phyloP scores from a whole-genome alignment of 768 basidiomycete species.

The Kondoa malvinella region DNA sequence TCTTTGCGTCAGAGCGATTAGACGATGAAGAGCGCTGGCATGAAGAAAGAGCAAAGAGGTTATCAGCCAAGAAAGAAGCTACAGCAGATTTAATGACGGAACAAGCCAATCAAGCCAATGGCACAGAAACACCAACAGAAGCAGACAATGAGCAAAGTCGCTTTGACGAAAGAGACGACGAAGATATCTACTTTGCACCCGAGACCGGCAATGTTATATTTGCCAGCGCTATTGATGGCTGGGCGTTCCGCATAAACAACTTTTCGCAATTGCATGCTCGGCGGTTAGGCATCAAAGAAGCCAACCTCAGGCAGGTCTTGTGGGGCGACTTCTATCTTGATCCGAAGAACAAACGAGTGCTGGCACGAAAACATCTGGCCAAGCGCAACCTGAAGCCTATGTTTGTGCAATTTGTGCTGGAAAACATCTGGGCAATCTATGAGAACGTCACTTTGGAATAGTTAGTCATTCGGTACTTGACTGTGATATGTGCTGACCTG shows the following conservation, averaged over 20 bases:
- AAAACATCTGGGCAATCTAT: slow-evolving; percentile 94
- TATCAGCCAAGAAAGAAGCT: slow-evolving; percentile 54
- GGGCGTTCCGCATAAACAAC: slow-evolving; percentile 87
- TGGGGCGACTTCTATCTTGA: slow-evolving; percentile 98
- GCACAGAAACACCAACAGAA: slow-evolving; percentile 35
- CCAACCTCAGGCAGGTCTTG: slow-evolving; percentile 61
- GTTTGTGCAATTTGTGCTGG: slow-evolving; percentile 91
- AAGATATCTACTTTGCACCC: slow-evolving; percentile 92
- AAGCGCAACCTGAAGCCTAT: slow-evolving; percentile 79
- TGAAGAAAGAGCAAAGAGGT: slow-evolving; percentile 70
- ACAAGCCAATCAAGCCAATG: slow-evolving; percentile 44
- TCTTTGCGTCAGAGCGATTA: slow-evolving; percentile 90
- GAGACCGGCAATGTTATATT: slow-evolving; percentile 92
- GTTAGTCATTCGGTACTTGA: slow-evolving; percentile 40
- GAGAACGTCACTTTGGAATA: slow-evolving; percentile 73
- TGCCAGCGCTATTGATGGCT: slow-evolving; percentile 86
- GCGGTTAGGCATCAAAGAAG: slow-evolving; percentile 79
- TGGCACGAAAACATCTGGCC: slow-evolving; percentile 68
- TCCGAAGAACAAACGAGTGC: slow-evolving; percentile 81
- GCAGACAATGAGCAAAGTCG: slow-evolving; percentile 20
- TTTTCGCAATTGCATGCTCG: slow-evolving; percentile 82
- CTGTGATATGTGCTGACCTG: not conserved
- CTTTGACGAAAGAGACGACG: slow-evolving; percentile 70
- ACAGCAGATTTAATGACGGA: slow-evolving; percentile 22
- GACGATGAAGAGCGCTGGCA: slow-evolving; percentile 87